Evolutionary conservation across 106 monocot species (phyloP).

Genomic region (Hemerocallis citrina): DNA sequence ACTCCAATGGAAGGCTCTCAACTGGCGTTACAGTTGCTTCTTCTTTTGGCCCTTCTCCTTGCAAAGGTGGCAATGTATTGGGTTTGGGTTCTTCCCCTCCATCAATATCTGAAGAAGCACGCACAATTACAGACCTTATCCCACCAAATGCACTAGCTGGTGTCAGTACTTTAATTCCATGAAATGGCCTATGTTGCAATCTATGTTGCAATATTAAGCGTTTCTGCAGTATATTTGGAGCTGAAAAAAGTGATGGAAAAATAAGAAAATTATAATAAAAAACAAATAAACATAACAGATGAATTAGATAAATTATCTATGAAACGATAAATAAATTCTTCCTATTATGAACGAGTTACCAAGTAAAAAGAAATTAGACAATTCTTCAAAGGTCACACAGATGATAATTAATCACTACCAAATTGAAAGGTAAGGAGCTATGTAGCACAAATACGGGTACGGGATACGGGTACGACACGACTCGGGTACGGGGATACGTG

Average conservation of each 20-base stretch:
- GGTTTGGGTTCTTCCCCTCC: constrained; percentile 20
- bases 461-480: too few species aligned
- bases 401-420: too few species aligned
- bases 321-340: not conserved
- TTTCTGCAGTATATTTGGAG: constrained; percentile 19
- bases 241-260: constrained; percentile 18
- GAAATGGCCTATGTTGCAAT: constrained; percentile 17
- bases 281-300: not conserved
- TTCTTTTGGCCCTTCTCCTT: constrained; percentile 31
- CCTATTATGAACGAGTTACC: not conserved
- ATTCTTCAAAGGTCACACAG: too few species aligned
- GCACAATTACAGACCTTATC: constrained; percentile 25
- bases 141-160: constrained; percentile 1
- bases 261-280: not conserved
- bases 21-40: constrained; percentile 24
- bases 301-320: too few species aligned
- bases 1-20: constrained; percentile 70
- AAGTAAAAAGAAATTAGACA: too few species aligned
- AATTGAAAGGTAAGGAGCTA: too few species aligned
- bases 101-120: constrained; percentile 38
- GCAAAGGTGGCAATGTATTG: constrained; percentile 12
- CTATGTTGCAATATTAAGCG: constrained; percentile 11
- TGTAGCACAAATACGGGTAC: too few species aligned
- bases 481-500: too few species aligned
- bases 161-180: constrained; percentile 6